Conservation (phyloP, 2,329 filamentous ascomycete species). For the Paraphaeosphaeria sporulosa region DNA sequence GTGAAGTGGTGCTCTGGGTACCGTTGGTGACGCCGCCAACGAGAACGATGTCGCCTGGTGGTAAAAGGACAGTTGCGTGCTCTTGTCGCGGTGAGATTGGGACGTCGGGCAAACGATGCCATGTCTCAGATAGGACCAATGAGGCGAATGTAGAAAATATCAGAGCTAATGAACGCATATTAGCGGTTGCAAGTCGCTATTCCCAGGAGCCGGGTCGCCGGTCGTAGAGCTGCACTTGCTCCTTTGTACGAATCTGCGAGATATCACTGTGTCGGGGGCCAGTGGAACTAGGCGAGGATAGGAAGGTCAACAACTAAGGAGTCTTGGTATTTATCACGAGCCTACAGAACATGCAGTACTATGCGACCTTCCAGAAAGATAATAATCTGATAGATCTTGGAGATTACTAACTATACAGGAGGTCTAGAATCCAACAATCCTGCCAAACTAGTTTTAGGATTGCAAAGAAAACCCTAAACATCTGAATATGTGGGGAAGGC, state of each 20-base stretch:
- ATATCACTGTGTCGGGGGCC: not conserved
- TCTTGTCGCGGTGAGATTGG: constrained; percentile 32
- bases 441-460: too few relatives aligned
- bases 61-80: constrained; percentile 31
- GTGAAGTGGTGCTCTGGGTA: constrained; percentile 20
- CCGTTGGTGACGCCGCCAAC: constrained; percentile 30
- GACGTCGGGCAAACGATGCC: constrained; percentile 27
- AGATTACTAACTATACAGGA: too few relatives aligned
- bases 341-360: not conserved
- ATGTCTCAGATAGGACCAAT: constrained; percentile 19
- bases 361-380: not conserved
- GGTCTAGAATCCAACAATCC: too few relatives aligned
- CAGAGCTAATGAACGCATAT: not conserved
- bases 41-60: constrained; percentile 27
- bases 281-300: not conserved
- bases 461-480: too few relatives aligned
- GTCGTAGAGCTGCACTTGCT: too few relatives aligned
- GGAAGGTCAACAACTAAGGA: not conserved
- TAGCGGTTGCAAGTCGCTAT: not conserved
- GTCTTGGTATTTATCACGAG: not conserved
- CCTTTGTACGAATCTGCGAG: not conserved
- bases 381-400: not conserved
- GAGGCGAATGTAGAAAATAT: not conserved
- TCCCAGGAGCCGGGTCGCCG: not conserved
- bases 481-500: too few relatives aligned